Conservation (phyloP, 176 grass and related monocot species). For the Raddia distichophylla region DNA sequence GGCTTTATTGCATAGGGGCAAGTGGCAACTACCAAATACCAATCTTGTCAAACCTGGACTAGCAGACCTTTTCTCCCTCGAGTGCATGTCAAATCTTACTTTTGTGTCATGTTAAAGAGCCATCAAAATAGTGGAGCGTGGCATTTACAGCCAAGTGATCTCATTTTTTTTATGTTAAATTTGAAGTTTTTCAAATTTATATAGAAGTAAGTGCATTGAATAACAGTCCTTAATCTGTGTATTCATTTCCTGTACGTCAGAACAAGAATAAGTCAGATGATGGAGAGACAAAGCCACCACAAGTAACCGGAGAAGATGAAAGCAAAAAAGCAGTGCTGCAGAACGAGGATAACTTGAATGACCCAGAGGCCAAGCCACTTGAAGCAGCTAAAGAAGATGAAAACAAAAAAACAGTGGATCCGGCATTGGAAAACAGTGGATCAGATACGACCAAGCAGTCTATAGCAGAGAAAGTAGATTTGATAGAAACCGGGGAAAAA, state of each 20-base stretch:
- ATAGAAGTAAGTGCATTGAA: not conserved
- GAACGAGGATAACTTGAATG: slow-evolving; percentile 48
- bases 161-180: not conserved
- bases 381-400: slow-evolving; percentile 42
- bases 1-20: slow-evolving; percentile 7
- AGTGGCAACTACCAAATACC: not conserved
- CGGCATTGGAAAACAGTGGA: slow-evolving; percentile 40
- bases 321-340: slow-evolving; percentile 49
- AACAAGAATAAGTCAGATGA: slow-evolving; percentile 43
- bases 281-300: slow-evolving; percentile 40
- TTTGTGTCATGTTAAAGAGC: not conserved
- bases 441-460: slow-evolving; percentile 29
- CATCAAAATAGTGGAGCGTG: not conserved
- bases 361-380: slow-evolving; percentile 36
- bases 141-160: not conserved
- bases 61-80: not conserved
- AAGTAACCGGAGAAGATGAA: slow-evolving; percentile 40
- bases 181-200: slow-evolving; percentile 13
- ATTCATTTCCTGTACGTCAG: slow-evolving; percentile 43
- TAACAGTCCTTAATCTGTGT: slow-evolving; percentile 24
- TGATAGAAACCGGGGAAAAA: slow-evolving; percentile 47
- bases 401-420: slow-evolving; percentile 42
- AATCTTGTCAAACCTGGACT: not conserved
- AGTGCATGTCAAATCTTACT: not conserved
- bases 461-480: slow-evolving; percentile 44